A percentile compares a stretch with the other conserved stretches of the same genome.
phyloP scores from a whole-genome alignment of 176 grass and related monocot species.

The Musa troglodytarum region DNA sequence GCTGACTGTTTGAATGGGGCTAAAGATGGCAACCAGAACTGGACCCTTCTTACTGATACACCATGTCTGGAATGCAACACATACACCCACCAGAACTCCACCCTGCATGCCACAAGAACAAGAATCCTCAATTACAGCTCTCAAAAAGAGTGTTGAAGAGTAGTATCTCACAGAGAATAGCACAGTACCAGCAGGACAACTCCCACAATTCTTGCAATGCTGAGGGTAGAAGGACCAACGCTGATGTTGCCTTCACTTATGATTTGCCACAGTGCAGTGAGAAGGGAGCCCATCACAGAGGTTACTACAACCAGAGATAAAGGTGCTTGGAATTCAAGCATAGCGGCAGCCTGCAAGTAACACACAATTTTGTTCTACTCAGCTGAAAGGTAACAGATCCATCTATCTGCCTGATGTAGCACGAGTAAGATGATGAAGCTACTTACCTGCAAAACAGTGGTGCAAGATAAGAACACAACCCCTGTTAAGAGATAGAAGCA shows the following conservation, averaged over 20 bases:
- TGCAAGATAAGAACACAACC: constrained; percentile 26
- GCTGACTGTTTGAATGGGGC: constrained; percentile 49
- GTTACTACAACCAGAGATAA: constrained; percentile 31
- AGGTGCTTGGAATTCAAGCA: constrained; percentile 36
- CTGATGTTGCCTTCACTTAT: constrained; percentile 32
- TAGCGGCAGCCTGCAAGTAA: constrained; percentile 25
- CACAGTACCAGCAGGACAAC: constrained; percentile 34
- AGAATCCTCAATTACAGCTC: too few species aligned
- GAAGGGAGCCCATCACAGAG: constrained; percentile 27
- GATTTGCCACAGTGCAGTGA: constrained; percentile 32
- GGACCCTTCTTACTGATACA: constrained; percentile 45
- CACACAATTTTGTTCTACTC: constrained; percentile 5
- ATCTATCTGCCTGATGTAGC: too few species aligned
- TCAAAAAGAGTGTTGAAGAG: too few species aligned
- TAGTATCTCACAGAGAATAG: background rate
- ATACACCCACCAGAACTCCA: constrained; percentile 21
- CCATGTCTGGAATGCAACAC: constrained; percentile 47
- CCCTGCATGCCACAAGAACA: constrained; percentile 14
- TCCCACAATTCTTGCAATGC: constrained; percentile 3
- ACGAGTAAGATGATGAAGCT: too few species aligned
- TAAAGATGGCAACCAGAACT: constrained; percentile 52
- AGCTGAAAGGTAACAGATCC: background rate
- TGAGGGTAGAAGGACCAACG: constrained; percentile 21
- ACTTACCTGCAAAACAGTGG: constrained; percentile 46
- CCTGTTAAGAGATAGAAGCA: constrained; percentile 42